A percentile compares a stretch with the other conserved stretches of the same genome.
Evolutionary conservation across 129 eudicot genomes (phyloP).

Genomic region (sunflower (Helianthus annuus)): DNA sequence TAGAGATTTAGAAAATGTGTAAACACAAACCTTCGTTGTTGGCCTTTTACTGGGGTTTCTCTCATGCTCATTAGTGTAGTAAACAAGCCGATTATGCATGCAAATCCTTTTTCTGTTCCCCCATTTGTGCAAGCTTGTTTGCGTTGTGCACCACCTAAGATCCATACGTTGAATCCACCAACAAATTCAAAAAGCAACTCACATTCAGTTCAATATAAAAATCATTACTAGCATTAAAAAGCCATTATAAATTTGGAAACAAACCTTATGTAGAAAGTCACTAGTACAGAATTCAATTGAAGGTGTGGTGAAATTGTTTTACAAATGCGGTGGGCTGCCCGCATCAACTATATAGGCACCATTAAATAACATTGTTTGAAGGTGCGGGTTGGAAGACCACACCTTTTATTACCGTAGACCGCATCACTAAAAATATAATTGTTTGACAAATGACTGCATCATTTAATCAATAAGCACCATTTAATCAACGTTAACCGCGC

Average conservation of each 20-base stretch:
- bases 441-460: no score
- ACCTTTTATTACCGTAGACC: no score
- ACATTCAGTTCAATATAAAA: neutral
- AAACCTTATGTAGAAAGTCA: conserved; percentile 76
- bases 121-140: conserved; percentile 75
- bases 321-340: no score
- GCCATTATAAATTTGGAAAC: neutral
- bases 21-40: conserved; percentile 63
- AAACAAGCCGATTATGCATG: conserved; percentile 60
- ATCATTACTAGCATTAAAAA: neutral
- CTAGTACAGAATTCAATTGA: no score
- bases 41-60: conserved; percentile 64
- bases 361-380: no score
- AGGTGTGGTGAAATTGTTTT: no score
- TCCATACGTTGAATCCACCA: neutral
- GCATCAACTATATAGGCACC: no score
- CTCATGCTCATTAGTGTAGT: conserved; percentile 77
- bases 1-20: conserved; percentile 12
- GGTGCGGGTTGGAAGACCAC: no score
- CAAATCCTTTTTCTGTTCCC: conserved; percentile 61
- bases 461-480: no score
- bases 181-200: neutral
- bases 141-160: conserved; percentile 84
- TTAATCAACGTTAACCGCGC: no score
- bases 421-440: no score